These are phyloP conservation scores for Solanum ossicruentum DNA, from an alignment of 257 asterid species.

Conservation along the genomic window DNA sequence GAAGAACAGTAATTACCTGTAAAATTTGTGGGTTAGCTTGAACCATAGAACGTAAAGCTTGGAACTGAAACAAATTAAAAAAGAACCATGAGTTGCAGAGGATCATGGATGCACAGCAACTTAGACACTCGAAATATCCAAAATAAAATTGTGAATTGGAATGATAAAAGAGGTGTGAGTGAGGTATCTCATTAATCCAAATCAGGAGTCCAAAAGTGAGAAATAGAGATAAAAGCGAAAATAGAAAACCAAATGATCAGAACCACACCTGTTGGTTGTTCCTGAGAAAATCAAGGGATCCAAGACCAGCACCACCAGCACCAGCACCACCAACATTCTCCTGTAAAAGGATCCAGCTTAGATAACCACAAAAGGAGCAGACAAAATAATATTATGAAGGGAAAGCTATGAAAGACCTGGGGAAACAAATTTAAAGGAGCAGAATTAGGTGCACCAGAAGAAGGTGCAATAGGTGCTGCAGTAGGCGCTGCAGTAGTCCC, in stretches of 20 bases:
- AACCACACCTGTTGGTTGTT: slow-evolving; percentile 59
- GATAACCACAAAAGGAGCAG: neutral
- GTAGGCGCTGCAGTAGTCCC: slow-evolving; percentile 20
- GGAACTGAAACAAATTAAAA: slow-evolving; percentile 45
- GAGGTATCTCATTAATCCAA: neutral
- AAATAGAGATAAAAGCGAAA: neutral
- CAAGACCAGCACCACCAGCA: slow-evolving; percentile 28
- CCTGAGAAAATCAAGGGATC: slow-evolving; percentile 79
- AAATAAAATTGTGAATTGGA: neutral
- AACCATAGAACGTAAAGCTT: slow-evolving; percentile 81
- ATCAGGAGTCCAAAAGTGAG: neutral
- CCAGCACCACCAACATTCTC: slow-evolving; percentile 47
- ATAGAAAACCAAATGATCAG: neutral
- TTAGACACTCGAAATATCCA: neutral
- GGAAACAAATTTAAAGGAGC: slow-evolving; percentile 87
- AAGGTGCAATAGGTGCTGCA: slow-evolving; percentile 17
- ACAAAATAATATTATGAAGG: neutral
- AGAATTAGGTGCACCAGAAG: slow-evolving; percentile 68
- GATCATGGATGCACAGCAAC: neutral
- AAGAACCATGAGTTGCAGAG: neutral
- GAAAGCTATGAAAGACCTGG: slow-evolving; percentile 36
- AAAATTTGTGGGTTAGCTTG: slow-evolving; percentile 80
- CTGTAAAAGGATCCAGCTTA: slow-evolving; percentile 21
- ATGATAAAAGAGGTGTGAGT: neutral
- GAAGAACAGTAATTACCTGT: slow-evolving; percentile 35